These are phyloP conservation scores for Cotoneaster glaucophyllus DNA, from an alignment of 306 rosid species.

Conservation along the genomic window DNA sequence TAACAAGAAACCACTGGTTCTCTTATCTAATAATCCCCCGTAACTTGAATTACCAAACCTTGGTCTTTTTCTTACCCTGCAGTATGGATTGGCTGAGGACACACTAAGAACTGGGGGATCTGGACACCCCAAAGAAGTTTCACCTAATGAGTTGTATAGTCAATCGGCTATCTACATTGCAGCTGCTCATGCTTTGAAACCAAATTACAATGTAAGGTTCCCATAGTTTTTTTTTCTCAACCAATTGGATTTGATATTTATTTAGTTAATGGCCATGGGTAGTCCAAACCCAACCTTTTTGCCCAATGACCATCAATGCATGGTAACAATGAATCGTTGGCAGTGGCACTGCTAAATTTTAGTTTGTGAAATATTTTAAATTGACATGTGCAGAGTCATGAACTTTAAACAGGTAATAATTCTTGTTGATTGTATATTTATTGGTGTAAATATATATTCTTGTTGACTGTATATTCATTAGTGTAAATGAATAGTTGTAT, in stretches of 20 bases:
- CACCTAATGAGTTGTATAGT: constrained; percentile 89
- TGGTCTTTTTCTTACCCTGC: constrained; percentile 22
- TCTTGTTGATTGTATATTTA: no score
- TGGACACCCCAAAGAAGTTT: constrained; percentile 56
- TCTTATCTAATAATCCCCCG: constrained; percentile 10
- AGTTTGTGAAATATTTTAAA: no score
- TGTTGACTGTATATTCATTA: no score
- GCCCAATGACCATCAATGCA: no score
- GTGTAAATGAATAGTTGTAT: no score
- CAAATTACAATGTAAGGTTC: constrained; percentile 73
- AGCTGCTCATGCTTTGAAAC: constrained; percentile 96
- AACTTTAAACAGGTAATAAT: no score
- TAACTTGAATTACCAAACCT: background rate
- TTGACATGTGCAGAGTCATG: no score
- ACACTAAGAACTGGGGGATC: constrained; percentile 88
- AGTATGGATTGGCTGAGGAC: constrained; percentile 99
- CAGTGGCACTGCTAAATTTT: no score
- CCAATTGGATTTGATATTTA: background rate
- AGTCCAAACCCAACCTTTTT: no score
- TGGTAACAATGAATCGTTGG: no score
- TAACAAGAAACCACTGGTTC: constrained; percentile 2
- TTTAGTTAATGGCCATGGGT: no score
- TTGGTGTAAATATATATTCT: no score
- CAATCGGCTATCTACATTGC: constrained; percentile 99
- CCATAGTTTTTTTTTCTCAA: constrained; percentile 8